These are phyloP conservation scores for Viridothelium virens DNA, from an alignment of 495 filamentous ascomycete species.

Conservation along the genomic window DNA sequence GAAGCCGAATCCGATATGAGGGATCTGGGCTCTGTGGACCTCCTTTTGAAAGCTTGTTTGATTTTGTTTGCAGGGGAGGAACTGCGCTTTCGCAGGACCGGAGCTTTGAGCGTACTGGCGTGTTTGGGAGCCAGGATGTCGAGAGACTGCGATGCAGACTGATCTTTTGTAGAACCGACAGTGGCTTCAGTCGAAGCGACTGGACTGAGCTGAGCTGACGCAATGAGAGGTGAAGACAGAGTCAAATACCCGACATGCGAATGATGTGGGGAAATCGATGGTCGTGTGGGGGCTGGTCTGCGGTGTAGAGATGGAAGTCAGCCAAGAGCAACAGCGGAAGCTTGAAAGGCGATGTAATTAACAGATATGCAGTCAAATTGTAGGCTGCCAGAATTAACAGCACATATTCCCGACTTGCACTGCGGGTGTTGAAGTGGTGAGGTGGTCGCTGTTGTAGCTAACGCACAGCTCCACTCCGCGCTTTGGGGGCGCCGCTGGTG, in stretches of 20 bases:
- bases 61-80: slow-evolving; percentile 31
- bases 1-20: slow-evolving; percentile 19
- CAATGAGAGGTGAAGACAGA: slow-evolving; percentile 68
- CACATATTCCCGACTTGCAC: neutral
- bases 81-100: slow-evolving; percentile 20
- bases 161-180: neutral
- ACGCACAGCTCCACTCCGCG: neutral
- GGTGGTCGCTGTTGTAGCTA: neutral
- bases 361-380: neutral
- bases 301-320: neutral
- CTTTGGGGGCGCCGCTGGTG: neutral
- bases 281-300: slow-evolving; percentile 27
- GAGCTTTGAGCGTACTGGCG: slow-evolving; percentile 23
- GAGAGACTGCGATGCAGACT: neutral
- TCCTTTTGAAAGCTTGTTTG: slow-evolving; percentile 30
- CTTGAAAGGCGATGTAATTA: neutral
- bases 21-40: slow-evolving; percentile 13
- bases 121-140: slow-evolving; percentile 20
- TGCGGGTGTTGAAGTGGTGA: slow-evolving; percentile 12
- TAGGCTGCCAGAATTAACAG: neutral
- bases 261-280: slow-evolving; percentile 57
- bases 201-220: slow-evolving; percentile 21
- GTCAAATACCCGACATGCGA: slow-evolving; percentile 77
- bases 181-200: slow-evolving; percentile 25
- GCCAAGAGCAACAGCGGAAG: neutral